phyloP scores from a whole-genome alignment of 2,329 filamentous ascomycete species.

The Graphilbum ipis-grandicollis region DNA sequence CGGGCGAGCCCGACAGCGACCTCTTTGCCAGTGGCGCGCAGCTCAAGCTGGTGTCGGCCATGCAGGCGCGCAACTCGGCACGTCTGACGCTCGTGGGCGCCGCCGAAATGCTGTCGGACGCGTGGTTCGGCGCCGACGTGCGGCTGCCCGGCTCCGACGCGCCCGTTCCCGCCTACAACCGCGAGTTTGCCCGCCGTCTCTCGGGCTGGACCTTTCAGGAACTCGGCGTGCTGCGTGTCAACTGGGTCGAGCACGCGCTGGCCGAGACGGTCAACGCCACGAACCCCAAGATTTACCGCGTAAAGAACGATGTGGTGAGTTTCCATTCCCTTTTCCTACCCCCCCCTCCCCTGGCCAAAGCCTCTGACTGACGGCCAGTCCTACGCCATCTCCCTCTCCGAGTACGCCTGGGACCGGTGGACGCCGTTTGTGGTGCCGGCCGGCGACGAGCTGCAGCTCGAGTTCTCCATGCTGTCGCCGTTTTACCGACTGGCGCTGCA shows the following conservation, averaged over 20 bases:
- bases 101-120: conserved; percentile 70
- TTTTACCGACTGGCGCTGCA: conserved; percentile 73
- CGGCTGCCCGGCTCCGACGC: conserved; percentile 34
- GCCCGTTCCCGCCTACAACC: conserved; percentile 53
- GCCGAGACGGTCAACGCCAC: conserved; percentile 38
- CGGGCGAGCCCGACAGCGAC: conserved; percentile 56
- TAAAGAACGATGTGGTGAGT: conserved; percentile 94
- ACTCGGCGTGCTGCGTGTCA: conserved; percentile 72
- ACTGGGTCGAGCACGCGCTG: conserved; percentile 63
- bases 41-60: conserved; percentile 63
- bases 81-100: conserved; percentile 75
- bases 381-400: conserved; percentile 77
- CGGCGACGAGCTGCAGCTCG: conserved; percentile 69
- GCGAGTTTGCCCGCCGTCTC: conserved; percentile 68
- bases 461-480: conserved; percentile 96
- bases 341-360: too few relatives aligned
- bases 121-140: conserved; percentile 75
- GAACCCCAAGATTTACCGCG: conserved; percentile 80
- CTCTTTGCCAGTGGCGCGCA: conserved; percentile 71
- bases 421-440: conserved; percentile 53
- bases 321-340: too few relatives aligned
- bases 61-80: conserved; percentile 89
- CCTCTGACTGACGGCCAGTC: conserved; percentile 31
- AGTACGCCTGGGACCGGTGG: conserved; percentile 62
- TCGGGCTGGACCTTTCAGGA: conserved; percentile 97